Percentiles rank a stretch among this genome's conserved stretches.
These are phyloP conservation scores for Gossypium raimondii DNA, from an alignment of 345 rosid species.

Conservation along the genomic window DNA sequence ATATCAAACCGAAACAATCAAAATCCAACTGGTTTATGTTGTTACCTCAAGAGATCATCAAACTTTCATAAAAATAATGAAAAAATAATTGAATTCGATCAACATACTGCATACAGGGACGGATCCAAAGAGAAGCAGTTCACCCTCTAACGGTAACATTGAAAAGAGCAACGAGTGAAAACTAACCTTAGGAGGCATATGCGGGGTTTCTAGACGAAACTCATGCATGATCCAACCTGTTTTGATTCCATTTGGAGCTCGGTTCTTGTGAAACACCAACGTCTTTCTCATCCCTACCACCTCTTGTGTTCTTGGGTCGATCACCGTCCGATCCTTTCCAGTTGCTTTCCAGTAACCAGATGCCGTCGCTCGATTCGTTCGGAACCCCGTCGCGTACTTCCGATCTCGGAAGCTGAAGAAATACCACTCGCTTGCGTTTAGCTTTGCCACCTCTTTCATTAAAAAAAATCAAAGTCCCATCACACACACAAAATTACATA, in stretches of 20 bases:
- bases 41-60: too few species aligned
- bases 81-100: too few species aligned
- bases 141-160: neutral
- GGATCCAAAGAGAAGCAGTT: too few species aligned
- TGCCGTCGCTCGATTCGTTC: conserved; percentile 81
- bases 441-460: conserved; percentile 77
- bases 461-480: neutral
- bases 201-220: conserved; percentile 90
- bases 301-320: conserved; percentile 54
- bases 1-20: too few species aligned
- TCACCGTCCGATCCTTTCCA: conserved; percentile 86
- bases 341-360: conserved; percentile 99
- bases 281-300: conserved; percentile 98
- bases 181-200: conserved; percentile 87
- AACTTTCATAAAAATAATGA: too few species aligned
- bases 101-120: too few species aligned
- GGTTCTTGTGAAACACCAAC: conserved; percentile 73
- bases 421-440: conserved; percentile 92
- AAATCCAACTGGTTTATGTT: too few species aligned
- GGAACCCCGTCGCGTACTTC: conserved; percentile 87
- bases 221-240: conserved; percentile 99
- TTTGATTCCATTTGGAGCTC: conserved; percentile 95
- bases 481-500: neutral
- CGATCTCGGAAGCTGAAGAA: conserved; percentile 96
- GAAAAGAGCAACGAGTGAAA: neutral